Evolutionary conservation across 2,329 filamentous ascomycete genomes (phyloP), one percentile per base, ranked within the genome.

Genomic region (Cladosporium colombiae): DNA sequence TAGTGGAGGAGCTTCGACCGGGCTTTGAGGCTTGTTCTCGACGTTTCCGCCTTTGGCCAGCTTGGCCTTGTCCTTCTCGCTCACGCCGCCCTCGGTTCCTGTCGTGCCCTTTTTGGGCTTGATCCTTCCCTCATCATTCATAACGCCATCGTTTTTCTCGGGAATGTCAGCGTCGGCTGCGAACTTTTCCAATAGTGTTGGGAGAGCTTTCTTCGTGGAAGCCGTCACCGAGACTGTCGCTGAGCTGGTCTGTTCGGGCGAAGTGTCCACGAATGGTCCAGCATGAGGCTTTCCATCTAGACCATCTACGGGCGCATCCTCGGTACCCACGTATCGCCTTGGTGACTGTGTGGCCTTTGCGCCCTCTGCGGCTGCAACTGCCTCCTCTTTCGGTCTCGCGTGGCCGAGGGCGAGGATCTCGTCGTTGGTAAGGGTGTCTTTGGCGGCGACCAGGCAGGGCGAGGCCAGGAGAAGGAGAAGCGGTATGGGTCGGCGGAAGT

Each of bases 251-350:
- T 71, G 64, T 27, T 76, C 75, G 7, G 75, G 72, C 11, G 76
- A 76, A 53, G 77, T 85, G 68, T 89, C 87, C 65, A 93, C 88
- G 74, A 86, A 89, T 1, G 95, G 95, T 1, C 95, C 95, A 23
- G 89, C 87, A 76, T 97, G 94, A 56, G 95, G 95, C 80, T 93
- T 95, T 57, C 95, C 95, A 80, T 98, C 95, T 73, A 91, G 90
- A 55, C 93, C 93, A 76, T 98, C 95, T 23, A 97, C 89, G 0
- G 94, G 94, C 65, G 91, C 92, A 81, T 95, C 89, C 77, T 93
- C 93, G 61, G 88, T 89, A 62, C 86, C 87, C 29, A 76, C 68
- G 37, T 76, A 76, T 46, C 70, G 69, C 67, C 79, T 78, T 13
- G 72, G 66, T 70, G 73, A 56, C 70, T 71, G 25, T 74, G 71